phyloP scores from a whole-genome alignment of 73 alveolate species.

The Paramecium bursaria region DNA sequence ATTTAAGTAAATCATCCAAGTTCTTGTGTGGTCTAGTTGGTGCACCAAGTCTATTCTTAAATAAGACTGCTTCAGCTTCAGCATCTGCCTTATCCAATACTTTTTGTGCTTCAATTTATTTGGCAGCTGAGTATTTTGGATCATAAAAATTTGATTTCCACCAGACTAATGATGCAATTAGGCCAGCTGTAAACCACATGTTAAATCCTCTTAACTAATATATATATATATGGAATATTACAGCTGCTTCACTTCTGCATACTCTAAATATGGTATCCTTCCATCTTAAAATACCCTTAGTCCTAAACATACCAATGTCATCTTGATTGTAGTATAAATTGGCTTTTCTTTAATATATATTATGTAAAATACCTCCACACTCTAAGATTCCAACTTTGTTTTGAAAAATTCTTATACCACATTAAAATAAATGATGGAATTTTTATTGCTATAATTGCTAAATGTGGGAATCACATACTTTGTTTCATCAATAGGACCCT shows the following conservation, averaged over 20 bases:
- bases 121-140: slow-evolving; percentile 57
- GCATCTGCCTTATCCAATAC: slow-evolving; percentile 53
- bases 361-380: slow-evolving; percentile 59
- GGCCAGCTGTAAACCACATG: slow-evolving; percentile 37
- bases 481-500: no score
- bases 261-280: slow-evolving; percentile 61
- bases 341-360: slow-evolving; percentile 22
- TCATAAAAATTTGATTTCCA: slow-evolving; percentile 27
- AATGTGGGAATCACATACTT: no score
- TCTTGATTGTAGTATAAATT: slow-evolving; percentile 37
- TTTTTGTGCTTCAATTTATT: slow-evolving; percentile 18
- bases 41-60: slow-evolving; percentile 55
- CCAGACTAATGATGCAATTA: slow-evolving; percentile 47
- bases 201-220: slow-evolving; percentile 55
- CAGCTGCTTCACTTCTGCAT: slow-evolving; percentile 53
- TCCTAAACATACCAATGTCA: slow-evolving; percentile 59
- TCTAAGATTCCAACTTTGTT: slow-evolving; percentile 67
- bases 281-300: slow-evolving; percentile 61
- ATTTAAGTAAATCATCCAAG: slow-evolving; percentile 50
- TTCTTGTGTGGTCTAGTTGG: slow-evolving; percentile 50
- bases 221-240: not conserved
- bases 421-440: slow-evolving; percentile 27
- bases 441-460: no score
- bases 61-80: slow-evolving; percentile 48
- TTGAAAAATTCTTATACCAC: slow-evolving; percentile 67